Evolutionary conservation across 805 yeast genomes (phyloP), one percentile per base, ranked within the genome.

Genomic region (Candida insectalens): DNA sequence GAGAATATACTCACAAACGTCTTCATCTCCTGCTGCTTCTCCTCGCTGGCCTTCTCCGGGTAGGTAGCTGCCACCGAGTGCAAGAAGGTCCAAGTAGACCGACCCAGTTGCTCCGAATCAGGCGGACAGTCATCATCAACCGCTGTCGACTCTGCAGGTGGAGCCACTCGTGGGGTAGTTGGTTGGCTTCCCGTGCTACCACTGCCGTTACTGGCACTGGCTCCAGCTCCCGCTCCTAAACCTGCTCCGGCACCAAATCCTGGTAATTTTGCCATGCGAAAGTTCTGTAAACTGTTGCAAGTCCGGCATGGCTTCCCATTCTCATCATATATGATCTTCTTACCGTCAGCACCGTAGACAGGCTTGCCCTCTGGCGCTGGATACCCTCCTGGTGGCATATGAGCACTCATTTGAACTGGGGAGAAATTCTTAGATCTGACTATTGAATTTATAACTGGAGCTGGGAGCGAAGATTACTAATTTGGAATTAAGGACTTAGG

Each of bases 301-400:
- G 95, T 62, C 34, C 96, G 89, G 51, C 98, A 89, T 38, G 96
- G 96, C 56, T 84, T 88, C 1, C 97, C 97, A 56, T 89, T 80
- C 51, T 83, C 77, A 50, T 83, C 96, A 37, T 83, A 74, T 16
- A 84, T 57, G 38, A 85, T 78, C 44, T 71, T 74, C 30, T 79
- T 64, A 0, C 94, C 94, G 16, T 69, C 51, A 3, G 70, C 62
- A 0, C 84, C 84, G 32, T 64, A 44, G 9, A 45, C 64, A 0
- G 80, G 77, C 43, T 40, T 46, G 15, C 46, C 48, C 3, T 36
- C 19, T 10, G 50, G 45, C 10, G 32, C 33, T 12, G 27, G 28
- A 17, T 30, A 18, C 5, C 22, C 27, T 21, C n/a, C 20, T 14
- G 10, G 19, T 17, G 8, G 19, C 16, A 14, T 10, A 25, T 13